phyloP scores from a whole-genome alignment of 2,329 filamentous ascomycete genomes.

The Bisporella sp. region DNA sequence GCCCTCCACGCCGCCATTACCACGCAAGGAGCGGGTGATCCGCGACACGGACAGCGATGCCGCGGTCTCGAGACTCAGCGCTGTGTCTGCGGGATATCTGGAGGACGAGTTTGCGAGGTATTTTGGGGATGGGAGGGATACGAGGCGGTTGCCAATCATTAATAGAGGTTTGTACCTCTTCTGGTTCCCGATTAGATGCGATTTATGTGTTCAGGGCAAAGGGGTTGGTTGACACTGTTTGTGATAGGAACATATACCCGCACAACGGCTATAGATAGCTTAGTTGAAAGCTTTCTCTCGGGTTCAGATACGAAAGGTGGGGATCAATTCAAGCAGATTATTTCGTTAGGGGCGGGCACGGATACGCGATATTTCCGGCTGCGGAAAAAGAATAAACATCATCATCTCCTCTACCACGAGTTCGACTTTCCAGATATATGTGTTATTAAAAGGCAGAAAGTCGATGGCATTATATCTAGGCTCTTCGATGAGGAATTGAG shows the following conservation, averaged over 20 bases:
- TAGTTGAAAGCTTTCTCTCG: constrained; percentile 66
- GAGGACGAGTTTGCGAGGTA: constrained; percentile 69
- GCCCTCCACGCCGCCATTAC: background rate
- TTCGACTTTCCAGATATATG: constrained; percentile 78
- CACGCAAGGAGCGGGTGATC: constrained; percentile 62
- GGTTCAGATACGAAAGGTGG: constrained; percentile 10
- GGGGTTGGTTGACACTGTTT: background rate
- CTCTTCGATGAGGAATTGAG: background rate
- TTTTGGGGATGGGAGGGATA: constrained; percentile 53
- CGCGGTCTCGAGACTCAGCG: constrained; percentile 80
- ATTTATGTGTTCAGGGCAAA: no score
- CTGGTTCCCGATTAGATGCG: background rate
- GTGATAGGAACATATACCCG: constrained; percentile 79
- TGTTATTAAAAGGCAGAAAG: constrained; percentile 38
- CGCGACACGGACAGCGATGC: constrained; percentile 91
- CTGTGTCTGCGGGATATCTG: constrained; percentile 79
- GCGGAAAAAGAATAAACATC: constrained; percentile 22
- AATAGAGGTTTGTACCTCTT: constrained; percentile 63
- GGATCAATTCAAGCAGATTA: constrained; percentile 57
- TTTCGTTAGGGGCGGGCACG: constrained; percentile 89
- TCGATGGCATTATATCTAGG: constrained; percentile 1
- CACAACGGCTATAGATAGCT: constrained; percentile 71
- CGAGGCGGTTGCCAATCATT: constrained; percentile 78
- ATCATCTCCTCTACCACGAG: constrained; percentile 72
- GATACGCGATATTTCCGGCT: constrained; percentile 85